Evolutionary conservation across 1,139 yeast species (phyloP).

Genomic region (Wickerhamomyces sp.): DNA sequence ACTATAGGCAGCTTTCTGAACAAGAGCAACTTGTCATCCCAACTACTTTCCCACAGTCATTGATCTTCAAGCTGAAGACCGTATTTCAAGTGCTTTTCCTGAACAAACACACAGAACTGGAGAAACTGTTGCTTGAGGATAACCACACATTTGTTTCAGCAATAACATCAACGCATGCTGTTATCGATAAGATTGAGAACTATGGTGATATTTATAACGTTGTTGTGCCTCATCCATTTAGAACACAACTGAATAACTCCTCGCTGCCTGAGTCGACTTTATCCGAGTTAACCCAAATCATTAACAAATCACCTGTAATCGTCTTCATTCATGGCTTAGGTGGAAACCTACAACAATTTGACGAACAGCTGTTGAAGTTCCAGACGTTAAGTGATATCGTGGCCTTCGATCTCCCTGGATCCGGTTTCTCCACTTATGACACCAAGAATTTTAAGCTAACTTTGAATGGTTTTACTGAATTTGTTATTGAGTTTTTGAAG

Average conservation of each 20-base stretch:
- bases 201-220: constrained; percentile 14
- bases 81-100: constrained; percentile 4
- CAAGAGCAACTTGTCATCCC: constrained; percentile 17
- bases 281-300: constrained; percentile 7
- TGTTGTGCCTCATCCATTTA: constrained; percentile 14
- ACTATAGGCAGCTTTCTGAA: constrained; percentile 12
- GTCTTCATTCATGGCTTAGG: constrained; percentile 68
- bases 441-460: constrained; percentile 13
- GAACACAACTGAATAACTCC: constrained; percentile 7
- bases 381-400: constrained; percentile 52
- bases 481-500: constrained; percentile 26
- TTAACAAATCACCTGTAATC: constrained; percentile 36
- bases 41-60: background rate
- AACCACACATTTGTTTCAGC: constrained; percentile 12
- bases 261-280: background rate
- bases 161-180: constrained; percentile 10
- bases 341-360: constrained; percentile 70
- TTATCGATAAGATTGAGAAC: constrained; percentile 7
- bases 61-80: constrained; percentile 3
- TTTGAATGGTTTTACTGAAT: constrained; percentile 14
- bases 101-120: constrained; percentile 13
- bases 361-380: constrained; percentile 55
- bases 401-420: constrained; percentile 66
- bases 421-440: constrained; percentile 46
- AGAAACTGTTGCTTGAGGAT: constrained; percentile 13